Base-by-base conservation (phyloP, 2,329 filamentous ascomycete species). In the Ceratocystis alfenasii region DNA sequence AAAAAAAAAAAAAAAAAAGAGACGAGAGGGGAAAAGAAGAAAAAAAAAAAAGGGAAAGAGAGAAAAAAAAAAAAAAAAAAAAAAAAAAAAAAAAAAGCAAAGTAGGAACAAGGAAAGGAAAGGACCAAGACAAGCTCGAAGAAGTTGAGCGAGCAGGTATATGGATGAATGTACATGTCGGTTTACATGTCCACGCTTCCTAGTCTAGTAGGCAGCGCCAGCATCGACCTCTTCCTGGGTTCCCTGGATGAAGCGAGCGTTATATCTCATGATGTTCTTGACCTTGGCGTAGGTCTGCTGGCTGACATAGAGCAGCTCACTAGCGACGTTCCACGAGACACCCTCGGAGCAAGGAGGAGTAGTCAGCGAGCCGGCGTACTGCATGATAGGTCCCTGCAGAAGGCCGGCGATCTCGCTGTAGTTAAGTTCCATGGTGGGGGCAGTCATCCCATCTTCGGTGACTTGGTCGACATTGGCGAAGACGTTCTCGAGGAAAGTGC, bases 271-370 rank as follows among this genome's bases (percentile, higher is more conserved):
- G 36, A 84, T 76, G 36, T 72, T 73, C 73, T 83, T 83, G 66
- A 82, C 78, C 55, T 74, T 74, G 69, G 80, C 77, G 72, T 74
- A 85, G 17, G 79, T 81, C 3, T 72, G 72, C 17, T 81, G 75
- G 69, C 77, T 74, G 68, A 85, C 73, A 45, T 73, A 72, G 2
- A 84, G 71, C 46, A 78, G 77, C 66, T 80, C 70, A 68, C 76
- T 74, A 69, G 78, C 79, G 53, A 84, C 73, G 61, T 82, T 74
- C 77, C 82, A 85, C 8, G 73, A 75, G 25, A 86, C 75, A 30
- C 79, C 79, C 72, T 86, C 82, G 17, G 76, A 76, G 74, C 84
- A 86, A 3, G 84, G 84, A 22, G 84, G 84, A 0, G 83, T 86
- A 50, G 84, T 87, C 60, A 87, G 76, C 20, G 81, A 84, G 22